Base-by-base conservation (phyloP, 2,329 filamentous ascomycete genomes). In the Thielaviopsis ethacetica region DNA sequence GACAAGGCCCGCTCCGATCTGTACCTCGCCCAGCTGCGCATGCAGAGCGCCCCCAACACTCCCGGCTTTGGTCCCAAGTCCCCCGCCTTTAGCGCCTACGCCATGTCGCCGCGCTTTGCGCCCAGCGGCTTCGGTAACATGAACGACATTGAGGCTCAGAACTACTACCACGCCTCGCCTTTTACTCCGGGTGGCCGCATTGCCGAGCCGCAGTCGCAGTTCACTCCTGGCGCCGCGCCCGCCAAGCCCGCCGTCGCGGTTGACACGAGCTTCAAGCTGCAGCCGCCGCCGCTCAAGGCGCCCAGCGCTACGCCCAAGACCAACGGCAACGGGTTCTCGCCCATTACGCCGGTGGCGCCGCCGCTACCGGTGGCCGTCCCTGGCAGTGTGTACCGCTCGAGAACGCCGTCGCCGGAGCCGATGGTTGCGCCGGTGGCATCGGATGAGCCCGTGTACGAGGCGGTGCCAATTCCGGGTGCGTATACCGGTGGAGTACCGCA, bases 1-100 rank as follows among this genome's bases (percentile, higher is more conserved):
- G 93, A 98, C 77, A 86, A 88, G 68, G 93, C 93, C 64, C 87
- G 93, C 63, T 91, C 88, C 62, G 91, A 97, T 70, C 82, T 98
- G 63, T 97, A 97, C 76, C 88, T 97, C 63, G 90, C 86, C 58
- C 86, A 89, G 70, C 81, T 90, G 50, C 85, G 84, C 65, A 76
- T 82, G 21, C 91, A 97, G 74, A 95, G 90, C 26, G 91, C 90
- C 5, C 91, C 91, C 65, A 96, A 96, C 76, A 96, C 91, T 0
- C 91, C 91, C 13, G 90, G 90, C 64, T 90, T 94, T 69, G 84
- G 83, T 30, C 68, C 65, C 64, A 71, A 67, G 65, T 70, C 67
- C 22, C 85, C 68, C 44, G 71, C 71, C 53, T 68, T 73, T 57
- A 73, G 72, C 70, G 65, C 68, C 61, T 73, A 73, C 63, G 77